Base-by-base conservation (phyloP, 768 basidiomycete species). In the Amanita pallidorosea region DNA sequence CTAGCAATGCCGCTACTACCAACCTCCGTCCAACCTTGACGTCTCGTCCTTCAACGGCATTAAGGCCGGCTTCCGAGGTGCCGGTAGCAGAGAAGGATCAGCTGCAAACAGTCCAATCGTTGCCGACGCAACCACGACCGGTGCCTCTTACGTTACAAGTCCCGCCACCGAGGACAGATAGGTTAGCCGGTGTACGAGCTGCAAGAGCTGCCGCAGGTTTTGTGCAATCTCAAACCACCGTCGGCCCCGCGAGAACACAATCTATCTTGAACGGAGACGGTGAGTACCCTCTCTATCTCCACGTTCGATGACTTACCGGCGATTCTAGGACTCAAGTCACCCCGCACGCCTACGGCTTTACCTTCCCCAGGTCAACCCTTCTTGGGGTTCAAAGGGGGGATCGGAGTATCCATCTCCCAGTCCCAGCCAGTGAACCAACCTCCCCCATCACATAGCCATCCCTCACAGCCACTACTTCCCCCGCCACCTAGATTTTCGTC, bases 131-230 rank as follows among this genome's bases (percentile, higher is more conserved):
- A 5, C 29, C 45, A 12, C 31, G 4, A 34, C n/a, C 45, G 15
- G 12, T 11, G 13, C 9, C 47, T 20, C 35, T 2, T 6, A n/a
- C 34, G 20, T 20, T 9, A 2, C 34, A 11, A 15, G 20, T 33
- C 13, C 2, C 47, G 4, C 47, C 18, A 25, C 35, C 47, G 7
- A 47, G 23, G 35, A 38, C 12, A 9, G 47, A 47, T 25, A 36
- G 47, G 17, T 37, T 47, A 15, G 47, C 47, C 2, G 47, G 47
- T 13, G 22, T 47, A 13, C 47, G 47, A 17, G 47, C 47, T n/a
- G 47, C 47, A 23, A 36, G 47, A n/a, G 47, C 35, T 9, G 35
- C 47, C 2, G 35, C 35, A 4, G 47, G 31, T 11, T 18, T 34
- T 3, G 34, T 13, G 12, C 17, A 15, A 34, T 11, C 20, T 33